These are phyloP conservation scores for Entomortierella chlamydospora DNA, from an alignment of 192 early-diverging fungal species.

Conservation along the genomic window DNA sequence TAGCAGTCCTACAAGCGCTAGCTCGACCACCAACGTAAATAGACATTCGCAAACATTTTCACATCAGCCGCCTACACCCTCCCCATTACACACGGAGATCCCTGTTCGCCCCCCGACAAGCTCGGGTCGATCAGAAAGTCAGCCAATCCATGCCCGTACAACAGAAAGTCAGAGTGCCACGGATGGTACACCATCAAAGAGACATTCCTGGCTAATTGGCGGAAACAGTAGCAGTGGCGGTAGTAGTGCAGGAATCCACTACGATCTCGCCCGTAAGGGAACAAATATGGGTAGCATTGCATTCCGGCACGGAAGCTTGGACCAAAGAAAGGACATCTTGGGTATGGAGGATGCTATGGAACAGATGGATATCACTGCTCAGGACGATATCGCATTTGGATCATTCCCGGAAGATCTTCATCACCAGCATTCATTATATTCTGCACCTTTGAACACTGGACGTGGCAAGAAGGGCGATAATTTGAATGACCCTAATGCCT, in stretches of 20 bases:
- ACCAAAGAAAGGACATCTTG: constrained; percentile 44
- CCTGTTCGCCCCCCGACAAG: constrained; percentile 23
- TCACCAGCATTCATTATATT: constrained; percentile 48
- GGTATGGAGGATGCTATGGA: constrained; percentile 46
- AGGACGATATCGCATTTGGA: constrained; percentile 38
- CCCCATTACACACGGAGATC: constrained; percentile 43
- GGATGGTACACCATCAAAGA: constrained; percentile 8
- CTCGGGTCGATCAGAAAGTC: constrained; percentile 9
- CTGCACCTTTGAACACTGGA: constrained; percentile 34
- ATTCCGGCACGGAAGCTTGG: constrained; percentile 50
- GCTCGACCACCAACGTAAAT: background rate
- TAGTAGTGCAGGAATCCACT: constrained; percentile 4
- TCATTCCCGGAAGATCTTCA: constrained; percentile 50
- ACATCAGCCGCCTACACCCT: constrained; percentile 45
- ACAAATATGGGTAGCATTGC: constrained; percentile 35
- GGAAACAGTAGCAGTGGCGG: constrained; percentile 2
- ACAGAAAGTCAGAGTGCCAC: background rate
- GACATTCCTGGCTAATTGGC: constrained; percentile 27
- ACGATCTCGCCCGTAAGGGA: constrained; percentile 1
- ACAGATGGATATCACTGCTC: constrained; percentile 3
- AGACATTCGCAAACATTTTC: constrained; percentile 42
- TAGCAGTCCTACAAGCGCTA: constrained; percentile 7
- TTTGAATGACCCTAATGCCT: background rate
- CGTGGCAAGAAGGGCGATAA: constrained; percentile 3
- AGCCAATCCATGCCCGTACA: background rate